Conservation (phyloP, 108 stramenopile genomes). For the Cylindrotheca closterium region DNA sequence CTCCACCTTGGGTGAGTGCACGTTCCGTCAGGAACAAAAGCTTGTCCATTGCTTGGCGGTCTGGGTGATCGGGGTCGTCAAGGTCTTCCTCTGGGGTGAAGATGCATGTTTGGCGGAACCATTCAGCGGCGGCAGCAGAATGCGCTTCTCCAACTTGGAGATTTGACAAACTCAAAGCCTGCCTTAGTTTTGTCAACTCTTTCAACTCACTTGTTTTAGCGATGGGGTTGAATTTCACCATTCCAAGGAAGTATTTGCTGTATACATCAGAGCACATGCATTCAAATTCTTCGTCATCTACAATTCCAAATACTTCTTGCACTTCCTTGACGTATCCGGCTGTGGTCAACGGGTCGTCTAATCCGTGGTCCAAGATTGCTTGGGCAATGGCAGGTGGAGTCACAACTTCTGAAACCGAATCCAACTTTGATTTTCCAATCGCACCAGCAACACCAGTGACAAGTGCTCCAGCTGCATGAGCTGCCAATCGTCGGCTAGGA, state of each 20-base stretch:
- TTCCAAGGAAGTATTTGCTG: slow-evolving; percentile 64
- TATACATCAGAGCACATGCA: slow-evolving; percentile 63
- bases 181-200: slow-evolving; percentile 56
- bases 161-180: slow-evolving; percentile 58
- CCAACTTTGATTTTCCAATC: slow-evolving; percentile 51
- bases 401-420: slow-evolving; percentile 33
- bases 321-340: slow-evolving; percentile 28
- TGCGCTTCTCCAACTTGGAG: slow-evolving; percentile 79
- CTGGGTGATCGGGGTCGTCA: slow-evolving; percentile 77
- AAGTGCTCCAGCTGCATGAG: slow-evolving; percentile 50
- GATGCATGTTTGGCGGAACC: slow-evolving; percentile 57
- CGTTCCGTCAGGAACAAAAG: slow-evolving; percentile 80
- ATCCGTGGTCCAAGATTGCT: slow-evolving; percentile 43
- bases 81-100: slow-evolving; percentile 75
- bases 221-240: slow-evolving; percentile 65
- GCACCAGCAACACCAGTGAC: slow-evolving; percentile 53
- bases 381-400: slow-evolving; percentile 63
- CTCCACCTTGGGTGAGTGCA: slow-evolving; percentile 59
- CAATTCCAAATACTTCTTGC: slow-evolving; percentile 33
- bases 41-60: slow-evolving; percentile 74
- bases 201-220: slow-evolving; percentile 75
- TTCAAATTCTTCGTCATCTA: slow-evolving; percentile 59
- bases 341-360: slow-evolving; percentile 37
- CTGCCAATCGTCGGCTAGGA: slow-evolving; percentile 44
- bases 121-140: slow-evolving; percentile 59